Evolutionary conservation across 352 stramenopile genomes (phyloP).

Genomic region (Phytophthora sp.): DNA sequence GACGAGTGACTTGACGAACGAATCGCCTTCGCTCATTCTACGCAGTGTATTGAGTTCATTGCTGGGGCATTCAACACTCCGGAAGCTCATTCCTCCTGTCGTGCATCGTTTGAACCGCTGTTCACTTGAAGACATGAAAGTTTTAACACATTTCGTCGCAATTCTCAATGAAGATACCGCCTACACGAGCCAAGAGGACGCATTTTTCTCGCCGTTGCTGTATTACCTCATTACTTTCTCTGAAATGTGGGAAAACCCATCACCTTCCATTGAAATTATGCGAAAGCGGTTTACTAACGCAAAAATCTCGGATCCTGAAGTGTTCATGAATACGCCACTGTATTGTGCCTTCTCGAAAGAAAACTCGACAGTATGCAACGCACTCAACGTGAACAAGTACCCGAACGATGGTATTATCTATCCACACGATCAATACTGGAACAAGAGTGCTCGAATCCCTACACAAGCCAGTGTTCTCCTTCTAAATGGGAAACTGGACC

Average conservation of each 20-base stretch:
- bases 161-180: conserved; percentile 7
- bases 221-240: conserved; percentile 56
- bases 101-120: conserved; percentile 45
- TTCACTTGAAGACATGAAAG: conserved; percentile 22
- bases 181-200: conserved; percentile 21
- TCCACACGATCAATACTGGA: conserved; percentile 57
- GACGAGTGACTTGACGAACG: conserved; percentile 3
- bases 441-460: conserved; percentile 44
- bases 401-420: conserved; percentile 34
- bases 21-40: conserved; percentile 29
- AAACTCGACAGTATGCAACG: conserved; percentile 31
- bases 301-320: conserved; percentile 26
- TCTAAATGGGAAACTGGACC: conserved; percentile 50
- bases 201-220: conserved; percentile 40
- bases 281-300: conserved; percentile 26
- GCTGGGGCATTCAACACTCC: conserved; percentile 18
- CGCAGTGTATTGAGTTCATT: conserved; percentile 34
- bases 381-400: conserved; percentile 22
- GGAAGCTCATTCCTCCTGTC: conserved; percentile 42
- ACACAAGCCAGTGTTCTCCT: conserved; percentile 44
- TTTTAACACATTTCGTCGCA: conserved; percentile 30
- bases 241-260: conserved; percentile 51
- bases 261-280: conserved; percentile 20
- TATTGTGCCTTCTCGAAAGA: conserved; percentile 68
- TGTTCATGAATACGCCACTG: conserved; percentile 25